Base-by-base conservation (phyloP, 2,329 filamentous ascomycete species). In the Nemania sp. region DNA sequence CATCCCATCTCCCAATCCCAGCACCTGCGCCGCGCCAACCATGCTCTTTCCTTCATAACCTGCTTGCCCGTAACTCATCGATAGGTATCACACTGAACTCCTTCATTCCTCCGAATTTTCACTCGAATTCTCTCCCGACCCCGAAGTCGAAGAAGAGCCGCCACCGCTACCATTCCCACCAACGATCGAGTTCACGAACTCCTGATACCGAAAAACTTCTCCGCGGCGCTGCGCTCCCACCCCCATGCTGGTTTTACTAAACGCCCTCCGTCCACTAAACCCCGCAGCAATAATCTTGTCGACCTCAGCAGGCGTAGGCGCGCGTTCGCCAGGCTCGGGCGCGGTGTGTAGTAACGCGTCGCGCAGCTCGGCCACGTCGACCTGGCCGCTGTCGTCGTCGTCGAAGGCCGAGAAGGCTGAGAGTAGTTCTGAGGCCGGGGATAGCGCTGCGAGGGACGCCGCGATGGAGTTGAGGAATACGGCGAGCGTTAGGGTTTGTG, bases 381-480 rank as follows among this genome's bases (percentile, higher is more conserved):
- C 85, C 72, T 97, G 91, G 3, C 94, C 94, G 65, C 89, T 94
- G 69, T 99, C 94, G 59, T 96, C 91, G 58, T 96, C 90, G 67
- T 99, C 94, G 68, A 97, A 97, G 0, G 94, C 94, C 2, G 91
- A 91, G 63, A 99, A 93, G 0, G 94, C 94, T 1, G 91, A 93
- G 17, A 91, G 77, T 8, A 99, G 80, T 68, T 99, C 94, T 14
- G 84, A 81, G 19, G 85, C 83, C 0, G 89, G 86, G 0, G 90
- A 95, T 15, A 97, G 77, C 0, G 86, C 81, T 1, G 84, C 83
- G 3, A 97, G 77, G 2, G 89, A 81, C 8, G 83, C 82, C 1
- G 92, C 89, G 2, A 99, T 77, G 1, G 86, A 87, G 67, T 91
- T 93, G 19, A 99, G 80, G 69, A 96, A 99, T 3, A 86, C 83